phyloP scores from a whole-genome alignment of 345 rosid species.

The Mercurialis annua region DNA sequence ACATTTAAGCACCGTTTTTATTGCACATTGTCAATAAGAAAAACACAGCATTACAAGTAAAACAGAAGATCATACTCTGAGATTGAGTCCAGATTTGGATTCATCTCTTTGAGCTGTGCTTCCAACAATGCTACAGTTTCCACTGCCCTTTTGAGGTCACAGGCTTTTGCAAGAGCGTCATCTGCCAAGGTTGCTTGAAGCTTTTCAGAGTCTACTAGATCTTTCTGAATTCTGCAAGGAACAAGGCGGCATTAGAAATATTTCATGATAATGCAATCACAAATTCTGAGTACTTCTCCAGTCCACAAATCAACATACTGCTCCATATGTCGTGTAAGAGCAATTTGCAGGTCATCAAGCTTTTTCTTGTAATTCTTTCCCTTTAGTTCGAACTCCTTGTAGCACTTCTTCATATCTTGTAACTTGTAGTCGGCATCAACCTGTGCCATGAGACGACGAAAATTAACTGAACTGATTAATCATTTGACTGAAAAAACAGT shows the following conservation, averaged over 20 bases:
- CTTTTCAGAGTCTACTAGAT: conserved; percentile 83
- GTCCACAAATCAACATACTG: conserved; percentile 54
- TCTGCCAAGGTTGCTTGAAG: conserved; percentile 73
- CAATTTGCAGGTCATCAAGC: conserved; percentile 71
- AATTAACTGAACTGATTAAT: neutral
- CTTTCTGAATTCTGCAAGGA: conserved; percentile 78
- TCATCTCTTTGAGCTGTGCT: conserved; percentile 88
- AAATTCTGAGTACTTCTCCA: neutral
- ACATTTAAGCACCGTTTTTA: conserved; percentile 9
- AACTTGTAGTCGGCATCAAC: conserved; percentile 77
- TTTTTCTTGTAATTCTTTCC: conserved; percentile 75
- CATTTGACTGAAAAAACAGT: neutral
- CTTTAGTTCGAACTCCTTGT: conserved; percentile 74
- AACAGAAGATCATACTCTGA: conserved; percentile 57
- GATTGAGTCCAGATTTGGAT: conserved; percentile 94
- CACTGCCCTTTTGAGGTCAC: conserved; percentile 66
- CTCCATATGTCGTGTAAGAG: conserved; percentile 68
- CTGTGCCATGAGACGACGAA: conserved; percentile 37
- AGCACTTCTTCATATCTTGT: conserved; percentile 72
- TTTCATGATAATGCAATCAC: conserved; percentile 11
- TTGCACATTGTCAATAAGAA: neutral
- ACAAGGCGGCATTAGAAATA: conserved; percentile 21
- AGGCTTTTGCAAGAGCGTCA: conserved; percentile 46
- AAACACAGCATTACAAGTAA: conserved; percentile 1
- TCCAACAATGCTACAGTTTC: conserved; percentile 79